Percentiles rank a stretch among this genome's conserved stretches.
phyloP scores from a whole-genome alignment of 352 stramenopile genomes.

The Plasmopara muralis region DNA sequence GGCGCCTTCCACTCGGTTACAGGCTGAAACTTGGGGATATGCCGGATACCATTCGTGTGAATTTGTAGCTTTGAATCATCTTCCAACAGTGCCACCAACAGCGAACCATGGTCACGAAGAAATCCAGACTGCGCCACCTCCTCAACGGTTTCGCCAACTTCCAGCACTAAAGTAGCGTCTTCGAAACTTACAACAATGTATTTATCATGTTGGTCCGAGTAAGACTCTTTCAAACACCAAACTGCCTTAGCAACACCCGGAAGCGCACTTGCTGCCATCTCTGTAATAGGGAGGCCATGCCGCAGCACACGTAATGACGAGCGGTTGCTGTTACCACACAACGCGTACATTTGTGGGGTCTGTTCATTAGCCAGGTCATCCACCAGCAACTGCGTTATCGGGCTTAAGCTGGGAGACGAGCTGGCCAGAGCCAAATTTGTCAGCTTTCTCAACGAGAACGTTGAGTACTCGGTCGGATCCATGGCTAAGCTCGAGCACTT shows the following conservation, averaged over 20 bases:
- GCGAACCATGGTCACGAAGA: slow-evolving; percentile 90
- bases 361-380: slow-evolving; percentile 94
- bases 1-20: slow-evolving; percentile 97
- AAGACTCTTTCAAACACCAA: slow-evolving; percentile 91
- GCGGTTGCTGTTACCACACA: slow-evolving; percentile 90
- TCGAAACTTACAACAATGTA: slow-evolving; percentile 99
- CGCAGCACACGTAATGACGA: slow-evolving; percentile 93
- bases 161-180: slow-evolving; percentile 97
- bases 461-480: slow-evolving; percentile 51
- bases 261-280: slow-evolving; percentile 95
- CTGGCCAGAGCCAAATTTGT: slow-evolving; percentile 86
- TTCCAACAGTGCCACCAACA: slow-evolving; percentile 92
- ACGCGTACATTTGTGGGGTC: slow-evolving; percentile 94
- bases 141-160: slow-evolving; percentile 96
- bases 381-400: slow-evolving; percentile 93
- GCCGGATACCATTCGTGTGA: slow-evolving; percentile 92
- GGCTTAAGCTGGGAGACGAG: slow-evolving; percentile 84
- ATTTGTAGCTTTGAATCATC: slow-evolving; percentile 96
- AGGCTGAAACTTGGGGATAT: slow-evolving; percentile 90
- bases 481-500: slow-evolving; percentile 64
- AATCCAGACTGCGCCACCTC: slow-evolving; percentile 96
- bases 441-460: slow-evolving; percentile 76
- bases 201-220: slow-evolving; percentile 63
- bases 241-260: slow-evolving; percentile 93
- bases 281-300: slow-evolving; percentile 94